Conservation (phyloP, 2,329 filamentous ascomycete genomes). For the Aureobasidium sp. region DNA sequence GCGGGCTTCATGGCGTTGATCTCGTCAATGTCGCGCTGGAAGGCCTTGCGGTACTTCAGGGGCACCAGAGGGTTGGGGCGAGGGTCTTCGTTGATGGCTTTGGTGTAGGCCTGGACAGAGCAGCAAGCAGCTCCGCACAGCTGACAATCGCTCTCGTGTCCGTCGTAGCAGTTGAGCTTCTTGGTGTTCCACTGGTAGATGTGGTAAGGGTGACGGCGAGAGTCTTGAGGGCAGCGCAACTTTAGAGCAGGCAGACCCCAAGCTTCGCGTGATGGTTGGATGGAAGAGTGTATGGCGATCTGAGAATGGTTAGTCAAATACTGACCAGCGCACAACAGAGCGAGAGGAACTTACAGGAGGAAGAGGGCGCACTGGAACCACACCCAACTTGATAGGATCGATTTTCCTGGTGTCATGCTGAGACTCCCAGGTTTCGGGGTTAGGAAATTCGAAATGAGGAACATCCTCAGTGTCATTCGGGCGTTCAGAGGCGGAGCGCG, state of each 20-base stretch:
- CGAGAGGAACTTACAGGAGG: not conserved
- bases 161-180: conserved; percentile 16
- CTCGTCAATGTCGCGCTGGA: conserved; percentile 1
- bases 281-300: not conserved
- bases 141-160: conserved; percentile 14
- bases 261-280: not conserved
- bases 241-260: conserved; percentile 11
- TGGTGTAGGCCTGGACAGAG: conserved; percentile 1
- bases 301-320: not conserved
- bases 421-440: not conserved
- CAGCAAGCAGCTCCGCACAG: conserved; percentile 17
- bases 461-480: not conserved
- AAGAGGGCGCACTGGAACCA: not conserved
- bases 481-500: not conserved
- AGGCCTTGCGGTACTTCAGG: not conserved
- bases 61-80: conserved; percentile 6
- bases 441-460: not conserved
- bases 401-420: not conserved
- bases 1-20: conserved; percentile 1
- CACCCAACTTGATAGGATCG: not conserved
- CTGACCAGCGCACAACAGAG: not conserved
- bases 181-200: conserved; percentile 15
- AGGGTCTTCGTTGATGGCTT: conserved; percentile 8
- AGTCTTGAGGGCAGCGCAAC: conserved; percentile 2
- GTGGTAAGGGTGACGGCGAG: conserved; percentile 15